Conservation (phyloP, 345 rosid species). For the Eucalyptus cloeziana region DNA sequence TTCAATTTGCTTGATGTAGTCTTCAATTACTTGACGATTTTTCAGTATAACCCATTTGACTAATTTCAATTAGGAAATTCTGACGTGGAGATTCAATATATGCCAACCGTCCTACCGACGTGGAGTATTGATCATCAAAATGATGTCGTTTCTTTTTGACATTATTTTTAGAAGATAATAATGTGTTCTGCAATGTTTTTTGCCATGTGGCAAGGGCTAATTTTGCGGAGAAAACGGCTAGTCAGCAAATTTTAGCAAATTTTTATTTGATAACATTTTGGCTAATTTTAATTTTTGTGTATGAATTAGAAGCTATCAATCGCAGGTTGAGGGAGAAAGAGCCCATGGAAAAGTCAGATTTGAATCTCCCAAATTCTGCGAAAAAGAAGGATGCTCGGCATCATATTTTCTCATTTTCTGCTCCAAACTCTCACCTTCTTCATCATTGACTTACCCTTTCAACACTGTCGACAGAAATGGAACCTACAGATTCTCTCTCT, state of each 20-base stretch:
- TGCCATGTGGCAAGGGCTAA: background rate
- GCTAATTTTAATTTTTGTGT: background rate
- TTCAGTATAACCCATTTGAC: rapidly evolving
- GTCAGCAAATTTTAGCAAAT: background rate
- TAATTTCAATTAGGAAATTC: too few species aligned
- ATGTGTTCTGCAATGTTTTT: background rate
- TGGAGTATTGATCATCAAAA: background rate
- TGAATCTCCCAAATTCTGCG: background rate
- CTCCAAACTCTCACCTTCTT: background rate
- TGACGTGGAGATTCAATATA: too few species aligned
- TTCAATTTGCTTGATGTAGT: background rate
- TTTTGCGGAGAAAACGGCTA: background rate
- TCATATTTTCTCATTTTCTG: background rate
- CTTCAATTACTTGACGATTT: rapidly evolving
- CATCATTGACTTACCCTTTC: background rate
- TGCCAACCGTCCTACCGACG: rapidly evolving
- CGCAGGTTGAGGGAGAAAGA: background rate
- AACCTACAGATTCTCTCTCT: background rate
- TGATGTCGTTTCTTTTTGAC: background rate
- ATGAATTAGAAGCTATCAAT: background rate
- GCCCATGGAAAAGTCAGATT: background rate
- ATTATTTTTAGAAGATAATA: background rate
- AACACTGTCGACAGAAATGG: background rate
- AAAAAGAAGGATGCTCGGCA: background rate
- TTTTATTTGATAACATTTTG: background rate